Percentiles rank a stretch among this genome's conserved stretches.
These are phyloP conservation scores for Lanmaoa pseudosensibilis DNA, from an alignment of 768 basidiomycete genomes.

Conservation along the genomic window DNA sequence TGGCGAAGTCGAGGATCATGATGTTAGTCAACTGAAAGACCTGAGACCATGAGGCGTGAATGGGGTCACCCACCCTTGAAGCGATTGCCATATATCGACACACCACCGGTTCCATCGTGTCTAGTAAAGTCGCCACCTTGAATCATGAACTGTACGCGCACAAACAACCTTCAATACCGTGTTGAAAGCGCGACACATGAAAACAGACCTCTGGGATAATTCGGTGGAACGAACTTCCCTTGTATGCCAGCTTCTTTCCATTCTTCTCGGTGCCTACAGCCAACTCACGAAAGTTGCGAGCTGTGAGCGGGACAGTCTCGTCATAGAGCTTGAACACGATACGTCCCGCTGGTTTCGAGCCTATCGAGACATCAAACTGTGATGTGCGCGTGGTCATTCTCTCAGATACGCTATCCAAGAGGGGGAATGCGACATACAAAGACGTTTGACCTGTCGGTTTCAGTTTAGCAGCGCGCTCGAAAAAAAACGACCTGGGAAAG, in stretches of 20 bases:
- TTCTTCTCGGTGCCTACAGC: conserved; percentile 46
- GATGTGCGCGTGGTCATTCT: background rate
- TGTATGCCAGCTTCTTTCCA: conserved; percentile 70
- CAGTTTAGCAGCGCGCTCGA: conserved; percentile 2
- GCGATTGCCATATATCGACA: conserved; percentile 81
- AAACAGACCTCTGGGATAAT: conserved; percentile 60
- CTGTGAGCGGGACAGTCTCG: conserved; percentile 77
- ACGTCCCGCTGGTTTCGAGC: conserved; percentile 58
- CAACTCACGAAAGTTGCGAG: conserved; percentile 80
- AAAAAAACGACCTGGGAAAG: background rate
- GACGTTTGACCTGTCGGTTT: conserved; percentile 20
- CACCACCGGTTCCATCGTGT: conserved; percentile 77
- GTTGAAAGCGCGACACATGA: background rate
- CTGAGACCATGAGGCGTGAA: too few relatives aligned
- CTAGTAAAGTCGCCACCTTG: conserved; percentile 87
- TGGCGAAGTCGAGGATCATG: background rate
- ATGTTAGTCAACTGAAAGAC: background rate
- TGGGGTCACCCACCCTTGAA: conserved; percentile 59
- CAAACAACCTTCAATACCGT: background rate
- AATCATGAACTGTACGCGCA: conserved; percentile 64
- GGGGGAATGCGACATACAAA: conserved; percentile 34
- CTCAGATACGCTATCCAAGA: background rate
- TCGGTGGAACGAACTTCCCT: conserved; percentile 67
- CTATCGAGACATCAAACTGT: conserved; percentile 68
- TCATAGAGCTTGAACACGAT: conserved; percentile 85